Evolutionary conservation across 129 eudicot genomes (phyloP).

Genomic region (Mikania micrantha): DNA sequence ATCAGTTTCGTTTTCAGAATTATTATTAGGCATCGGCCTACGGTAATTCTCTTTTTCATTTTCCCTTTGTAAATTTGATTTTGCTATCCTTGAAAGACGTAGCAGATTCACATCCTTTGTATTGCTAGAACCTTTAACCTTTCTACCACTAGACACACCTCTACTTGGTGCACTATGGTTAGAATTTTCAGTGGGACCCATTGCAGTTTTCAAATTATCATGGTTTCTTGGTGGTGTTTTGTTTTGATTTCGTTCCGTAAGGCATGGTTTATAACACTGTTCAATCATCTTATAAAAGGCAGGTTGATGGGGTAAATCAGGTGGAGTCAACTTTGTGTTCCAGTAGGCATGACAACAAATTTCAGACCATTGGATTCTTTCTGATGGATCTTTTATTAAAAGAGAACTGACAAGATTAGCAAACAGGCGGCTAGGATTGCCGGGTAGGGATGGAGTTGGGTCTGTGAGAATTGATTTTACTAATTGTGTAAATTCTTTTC

Average conservation of each 20-base stretch:
- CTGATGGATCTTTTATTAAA: conserved; percentile 81
- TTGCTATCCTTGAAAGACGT: conserved; percentile 90
- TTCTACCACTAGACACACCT: conserved; percentile 51
- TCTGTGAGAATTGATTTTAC: conserved; percentile 76
- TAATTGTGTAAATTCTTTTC: conserved; percentile 76
- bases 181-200: conserved; percentile 47
- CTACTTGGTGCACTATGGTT: conserved; percentile 52
- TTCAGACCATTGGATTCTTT: conserved; percentile 91
- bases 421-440: conserved; percentile 75
- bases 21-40: conserved; percentile 74
- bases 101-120: conserved; percentile 67
- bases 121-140: conserved; percentile 40
- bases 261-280: conserved; percentile 49
- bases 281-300: conserved; percentile 76
- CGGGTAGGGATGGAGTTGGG: conserved; percentile 83
- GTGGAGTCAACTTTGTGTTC: conserved; percentile 53
- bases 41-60: conserved; percentile 96
- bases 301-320: conserved; percentile 82
- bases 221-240: conserved; percentile 57
- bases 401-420: conserved; percentile 80
- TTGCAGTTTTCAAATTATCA: conserved; percentile 44
- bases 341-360: conserved; percentile 81
- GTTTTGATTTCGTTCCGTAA: conserved; percentile 60
- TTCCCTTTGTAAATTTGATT: conserved; percentile 79
- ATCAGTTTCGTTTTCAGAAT: conserved; percentile 67